A percentile compares a stretch with the other conserved stretches of the same genome.
Evolutionary conservation across 1,139 yeast genomes (phyloP).

Genomic region (Taphrina wiesneri): DNA sequence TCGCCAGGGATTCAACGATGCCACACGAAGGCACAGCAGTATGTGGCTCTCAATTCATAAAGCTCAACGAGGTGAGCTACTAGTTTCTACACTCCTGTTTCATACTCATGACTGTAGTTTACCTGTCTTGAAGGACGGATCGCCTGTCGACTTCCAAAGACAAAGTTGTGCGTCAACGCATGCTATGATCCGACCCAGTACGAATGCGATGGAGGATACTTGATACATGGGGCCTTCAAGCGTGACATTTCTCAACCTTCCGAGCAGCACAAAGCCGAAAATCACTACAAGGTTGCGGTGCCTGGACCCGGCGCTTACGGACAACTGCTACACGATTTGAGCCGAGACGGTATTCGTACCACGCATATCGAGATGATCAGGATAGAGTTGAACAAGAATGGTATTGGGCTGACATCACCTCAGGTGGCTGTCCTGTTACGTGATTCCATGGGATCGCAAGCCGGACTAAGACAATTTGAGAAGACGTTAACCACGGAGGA

Average conservation of each 20-base stretch:
- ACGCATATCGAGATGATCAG: not conserved
- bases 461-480: not conserved
- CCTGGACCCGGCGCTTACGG: conserved; percentile 3
- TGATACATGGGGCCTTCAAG: not conserved
- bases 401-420: not conserved
- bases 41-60: not conserved
- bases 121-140: not conserved
- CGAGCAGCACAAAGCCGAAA: not conserved
- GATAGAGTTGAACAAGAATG: not conserved
- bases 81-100: not conserved
- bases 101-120: not conserved
- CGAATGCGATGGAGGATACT: not conserved
- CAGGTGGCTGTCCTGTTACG: not conserved
- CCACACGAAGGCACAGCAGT: not conserved
- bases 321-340: not conserved
- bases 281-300: not conserved
- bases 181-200: not conserved
- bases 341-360: not conserved
- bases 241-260: not conserved
- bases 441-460: not conserved
- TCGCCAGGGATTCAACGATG: not conserved
- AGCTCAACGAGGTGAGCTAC: not conserved
- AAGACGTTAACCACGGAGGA: not conserved
- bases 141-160: not conserved
- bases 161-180: not conserved